Evolutionary conservation across 208 protist genomes (phyloP), one percentile per base, ranked within the genome.

Genomic region (Trypanosoma cruzi): DNA sequence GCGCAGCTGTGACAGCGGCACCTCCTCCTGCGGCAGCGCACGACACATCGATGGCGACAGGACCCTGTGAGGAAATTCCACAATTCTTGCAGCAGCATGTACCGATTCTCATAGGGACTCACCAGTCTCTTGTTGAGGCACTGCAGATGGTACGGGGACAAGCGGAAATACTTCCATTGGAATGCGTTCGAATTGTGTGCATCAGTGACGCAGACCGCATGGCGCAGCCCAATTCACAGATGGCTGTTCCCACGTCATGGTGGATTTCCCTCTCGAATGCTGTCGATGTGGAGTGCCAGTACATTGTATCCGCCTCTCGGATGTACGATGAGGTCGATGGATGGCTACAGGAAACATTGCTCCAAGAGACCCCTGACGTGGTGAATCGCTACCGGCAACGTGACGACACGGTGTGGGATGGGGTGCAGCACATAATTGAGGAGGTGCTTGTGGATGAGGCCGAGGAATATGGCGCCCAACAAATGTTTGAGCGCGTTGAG

Each of bases 271-370:
- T 95, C 24, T 76, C 79, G 34, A 86, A 82, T 44, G 82, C 85
- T 13, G 71, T 92, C 13, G 89, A 95, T 59, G 86, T 95, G 36
- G 85, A 90, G 31, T 95, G 89, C 52, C 89, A 93, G 73, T 91
- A 83, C 46, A 64, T 91, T 36, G 70, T 83, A 34, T 86, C 86
- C 1, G 65, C 80, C 0, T 53, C 81, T 20, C 74, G 80, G 31
- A 65, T 64, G 52, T 57, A 63, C n/a, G 58, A 34, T 4, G 81
- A 84, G 56, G 79, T 84, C 8, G 44, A 77, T 20, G 71, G 73
- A 34, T 85, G 86, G 56, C 52, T 89, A 37, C 63, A 34, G 22
- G 71, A 72, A 50, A 82, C 83, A 13, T 1, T 92, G 3, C n/a
- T 95, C 0, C 82, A 77, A 0, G 71, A 60, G 2, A 61, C 63